Conservation (phyloP, 1,284 basidiomycete species). For the Lignosus rhinocerotis region DNA sequence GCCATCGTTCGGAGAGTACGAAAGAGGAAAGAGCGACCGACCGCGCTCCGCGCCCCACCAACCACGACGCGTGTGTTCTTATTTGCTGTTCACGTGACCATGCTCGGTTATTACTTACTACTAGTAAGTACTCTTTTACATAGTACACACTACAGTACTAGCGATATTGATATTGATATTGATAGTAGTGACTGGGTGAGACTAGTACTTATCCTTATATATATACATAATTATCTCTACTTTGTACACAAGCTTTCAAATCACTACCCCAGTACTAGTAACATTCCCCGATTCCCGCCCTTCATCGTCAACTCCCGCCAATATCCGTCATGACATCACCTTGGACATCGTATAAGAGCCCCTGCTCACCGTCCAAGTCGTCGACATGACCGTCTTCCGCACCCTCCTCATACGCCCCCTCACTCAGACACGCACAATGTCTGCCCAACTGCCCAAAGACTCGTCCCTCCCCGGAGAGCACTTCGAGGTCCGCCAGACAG, state of each 20-base stretch:
- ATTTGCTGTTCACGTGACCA: neutral
- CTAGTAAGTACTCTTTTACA: too few species aligned
- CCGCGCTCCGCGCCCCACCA: neutral
- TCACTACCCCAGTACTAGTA: too few species aligned
- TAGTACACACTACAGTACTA: too few species aligned
- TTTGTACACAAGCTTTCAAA: too few species aligned
- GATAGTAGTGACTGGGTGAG: too few species aligned
- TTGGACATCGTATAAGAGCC: neutral
- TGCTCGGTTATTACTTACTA: too few species aligned
- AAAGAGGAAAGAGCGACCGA: neutral
- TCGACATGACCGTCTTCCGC: neutral
- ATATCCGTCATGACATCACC: neutral
- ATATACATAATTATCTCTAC: too few species aligned
- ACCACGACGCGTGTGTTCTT: constrained; percentile 4
- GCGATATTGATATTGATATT: too few species aligned
- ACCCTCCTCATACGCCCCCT: neutral
- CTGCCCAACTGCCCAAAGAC: constrained; percentile 22
- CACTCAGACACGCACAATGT: neutral
- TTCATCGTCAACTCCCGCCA: neutral
- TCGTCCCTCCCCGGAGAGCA: constrained; percentile 29
- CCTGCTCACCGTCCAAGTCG: neutral
- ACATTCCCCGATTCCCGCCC: neutral
- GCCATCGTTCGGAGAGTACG: neutral
- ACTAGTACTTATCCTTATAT: too few species aligned
- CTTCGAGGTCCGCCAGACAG: constrained; percentile 31